Conservation (phyloP, 345 rosid genomes). For the Ceriops decandra region DNA sequence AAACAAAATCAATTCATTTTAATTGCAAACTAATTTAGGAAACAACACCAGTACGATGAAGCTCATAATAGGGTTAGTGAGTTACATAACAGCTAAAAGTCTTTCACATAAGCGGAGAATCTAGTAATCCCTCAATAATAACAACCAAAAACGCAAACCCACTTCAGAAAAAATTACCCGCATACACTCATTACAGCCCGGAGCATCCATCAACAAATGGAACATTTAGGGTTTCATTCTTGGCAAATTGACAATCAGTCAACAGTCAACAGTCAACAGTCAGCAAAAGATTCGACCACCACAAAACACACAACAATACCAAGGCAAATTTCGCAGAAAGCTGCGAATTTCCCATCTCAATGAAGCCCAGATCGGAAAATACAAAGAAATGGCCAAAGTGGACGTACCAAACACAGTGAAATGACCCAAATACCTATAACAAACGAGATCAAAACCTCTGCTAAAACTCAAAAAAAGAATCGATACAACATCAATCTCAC, state of each 20-base stretch:
- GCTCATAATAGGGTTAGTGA: constrained; percentile 43
- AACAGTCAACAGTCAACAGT: constrained; percentile 37
- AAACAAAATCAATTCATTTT: constrained; percentile 2
- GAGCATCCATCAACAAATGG: constrained; percentile 20
- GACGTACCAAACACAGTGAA: constrained; percentile 57
- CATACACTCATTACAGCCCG: constrained; percentile 15
- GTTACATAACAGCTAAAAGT: constrained; percentile 2
- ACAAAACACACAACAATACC: constrained; percentile 21
- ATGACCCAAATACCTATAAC: constrained; percentile 37
- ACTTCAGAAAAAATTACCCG: constrained; percentile 21
- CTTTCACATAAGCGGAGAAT: constrained; percentile 2
- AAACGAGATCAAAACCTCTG: constrained; percentile 25
- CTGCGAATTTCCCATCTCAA: constrained; percentile 31
- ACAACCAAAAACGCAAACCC: constrained; percentile 13
- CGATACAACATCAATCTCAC: constrained; percentile 18
- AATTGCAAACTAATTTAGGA: constrained; percentile 25
- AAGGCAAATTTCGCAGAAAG: constrained; percentile 36
- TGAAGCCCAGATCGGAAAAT: constrained; percentile 36
- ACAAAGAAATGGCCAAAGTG: constrained; percentile 28
- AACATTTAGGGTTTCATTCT: constrained; percentile 45
- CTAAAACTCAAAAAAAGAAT: constrained; percentile 11
- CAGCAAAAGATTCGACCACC: constrained; percentile 10
- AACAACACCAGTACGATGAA: constrained; percentile 17
- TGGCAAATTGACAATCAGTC: constrained; percentile 29
- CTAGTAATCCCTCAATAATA: constrained; percentile 11